Percentiles rank a stretch among this genome's conserved stretches.
These are phyloP conservation scores for Harrya chromipes DNA, from an alignment of 768 basidiomycete genomes.

Conservation along the genomic window DNA sequence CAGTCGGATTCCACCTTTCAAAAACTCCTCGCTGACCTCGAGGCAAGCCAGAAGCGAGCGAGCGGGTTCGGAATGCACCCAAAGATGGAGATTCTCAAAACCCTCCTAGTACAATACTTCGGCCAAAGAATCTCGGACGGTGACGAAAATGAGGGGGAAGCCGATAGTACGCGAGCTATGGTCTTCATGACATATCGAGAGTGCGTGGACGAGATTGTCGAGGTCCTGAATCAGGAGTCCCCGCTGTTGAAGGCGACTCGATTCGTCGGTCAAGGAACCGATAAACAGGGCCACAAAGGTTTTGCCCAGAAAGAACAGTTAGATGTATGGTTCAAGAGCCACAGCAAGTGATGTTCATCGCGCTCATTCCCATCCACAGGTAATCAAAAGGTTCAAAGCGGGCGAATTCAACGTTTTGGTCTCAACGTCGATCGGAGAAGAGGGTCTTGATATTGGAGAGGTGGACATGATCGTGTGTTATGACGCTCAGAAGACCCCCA, in stretches of 20 bases:
- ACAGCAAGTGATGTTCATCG: constrained; percentile 1
- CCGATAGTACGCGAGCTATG: constrained; percentile 70
- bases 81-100: constrained; percentile 84
- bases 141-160: constrained; percentile 26
- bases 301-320: constrained; percentile 90
- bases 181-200: constrained; percentile 91
- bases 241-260: constrained; percentile 78
- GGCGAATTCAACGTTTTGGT: constrained; percentile 92
- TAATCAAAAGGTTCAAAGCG: constrained; percentile 81
- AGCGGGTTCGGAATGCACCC: constrained; percentile 71
- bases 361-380: constrained; percentile 40
- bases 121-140: constrained; percentile 40
- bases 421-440: constrained; percentile 95
- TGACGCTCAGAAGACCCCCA: constrained; percentile 93
- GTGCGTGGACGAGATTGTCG: constrained; percentile 89
- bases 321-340: constrained; percentile 49
- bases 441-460: constrained; percentile 97
- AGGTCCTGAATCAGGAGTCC: constrained; percentile 66
- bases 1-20: constrained; percentile 58
- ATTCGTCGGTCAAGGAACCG: constrained; percentile 89
- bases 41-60: constrained; percentile 44
- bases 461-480: constrained; percentile 96
- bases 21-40: constrained; percentile 64
- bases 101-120: constrained; percentile 79
- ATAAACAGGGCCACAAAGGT: constrained; percentile 84